phyloP scores from a whole-genome alignment of 2,329 filamentous ascomycete species.

The Colletotrichum salicis region DNA sequence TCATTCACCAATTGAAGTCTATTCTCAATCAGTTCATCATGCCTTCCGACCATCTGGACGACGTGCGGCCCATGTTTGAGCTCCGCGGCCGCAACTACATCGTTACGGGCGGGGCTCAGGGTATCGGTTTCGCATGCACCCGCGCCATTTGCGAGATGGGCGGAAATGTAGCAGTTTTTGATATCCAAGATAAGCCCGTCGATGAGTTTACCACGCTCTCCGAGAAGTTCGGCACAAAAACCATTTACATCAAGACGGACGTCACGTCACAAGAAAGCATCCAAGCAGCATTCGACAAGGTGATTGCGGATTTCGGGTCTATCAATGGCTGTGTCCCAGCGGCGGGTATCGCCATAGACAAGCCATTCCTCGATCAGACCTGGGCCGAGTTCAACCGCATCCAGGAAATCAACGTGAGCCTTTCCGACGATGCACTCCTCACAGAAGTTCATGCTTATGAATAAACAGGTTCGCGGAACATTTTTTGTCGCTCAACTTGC shows the following conservation, averaged over 20 bases:
- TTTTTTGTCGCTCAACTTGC: slow-evolving; percentile 54
- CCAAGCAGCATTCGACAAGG: slow-evolving; percentile 51
- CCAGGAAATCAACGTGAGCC: slow-evolving; percentile 57
- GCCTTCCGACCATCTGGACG: slow-evolving; percentile 34
- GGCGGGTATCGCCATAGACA: slow-evolving; percentile 26
- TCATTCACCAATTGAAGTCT: not conserved
- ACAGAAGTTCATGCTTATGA: not conserved
- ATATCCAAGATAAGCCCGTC: slow-evolving; percentile 45
- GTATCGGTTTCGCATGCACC: slow-evolving; percentile 51
- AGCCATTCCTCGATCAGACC: slow-evolving; percentile 51
- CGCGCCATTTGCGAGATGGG: slow-evolving; percentile 53
- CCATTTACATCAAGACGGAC: slow-evolving; percentile 54
- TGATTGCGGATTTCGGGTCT: slow-evolving; percentile 49
- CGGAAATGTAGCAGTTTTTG: slow-evolving; percentile 51
- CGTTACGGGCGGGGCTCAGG: slow-evolving; percentile 50
- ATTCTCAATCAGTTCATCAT: not conserved
- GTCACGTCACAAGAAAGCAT: slow-evolving; percentile 55
- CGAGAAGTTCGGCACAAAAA: not conserved
- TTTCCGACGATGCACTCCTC: slow-evolving; percentile 44
- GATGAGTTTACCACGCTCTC: slow-evolving; percentile 42
- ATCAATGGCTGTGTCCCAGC: slow-evolving; percentile 48
- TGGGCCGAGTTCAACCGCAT: slow-evolving; percentile 25
- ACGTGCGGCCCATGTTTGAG: slow-evolving; percentile 46
- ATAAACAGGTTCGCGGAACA: not conserved
- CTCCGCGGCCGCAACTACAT: slow-evolving; percentile 48